phyloP scores from a whole-genome alignment of 306 rosid species.

The Cucurbita argyrosperma region DNA sequence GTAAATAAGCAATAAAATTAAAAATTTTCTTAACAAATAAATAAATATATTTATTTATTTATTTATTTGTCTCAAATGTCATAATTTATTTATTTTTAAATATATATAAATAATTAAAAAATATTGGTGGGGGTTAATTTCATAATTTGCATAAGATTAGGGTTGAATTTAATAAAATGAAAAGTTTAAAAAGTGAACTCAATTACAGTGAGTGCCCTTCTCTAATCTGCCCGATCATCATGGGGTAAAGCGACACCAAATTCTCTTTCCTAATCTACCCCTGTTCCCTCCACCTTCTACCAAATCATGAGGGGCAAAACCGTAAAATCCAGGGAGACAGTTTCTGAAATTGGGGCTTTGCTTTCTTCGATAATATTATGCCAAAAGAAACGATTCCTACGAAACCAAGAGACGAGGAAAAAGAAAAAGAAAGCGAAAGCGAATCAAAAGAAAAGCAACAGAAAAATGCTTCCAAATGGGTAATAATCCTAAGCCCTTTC shows the following conservation, averaged over 20 bases:
- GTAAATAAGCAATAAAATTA: no score
- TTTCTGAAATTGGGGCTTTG: background rate
- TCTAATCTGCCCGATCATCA: background rate
- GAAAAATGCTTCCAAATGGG: background rate
- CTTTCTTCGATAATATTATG: background rate
- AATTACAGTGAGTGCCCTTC: background rate
- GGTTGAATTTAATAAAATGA: background rate
- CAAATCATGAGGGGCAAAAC: background rate
- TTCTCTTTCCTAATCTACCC: background rate
- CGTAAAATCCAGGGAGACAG: background rate
- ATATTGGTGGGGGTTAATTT: no score
- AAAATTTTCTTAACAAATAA: no score
- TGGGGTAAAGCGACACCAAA: background rate
- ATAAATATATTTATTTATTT: no score
- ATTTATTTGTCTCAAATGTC: no score
- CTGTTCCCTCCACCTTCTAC: background rate
- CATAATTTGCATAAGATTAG: no score
- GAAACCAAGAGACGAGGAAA: background rate
- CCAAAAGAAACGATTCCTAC: background rate
- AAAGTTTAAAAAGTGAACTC: background rate
- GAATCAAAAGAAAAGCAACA: background rate
- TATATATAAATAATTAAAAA: no score
- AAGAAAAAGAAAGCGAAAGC: background rate
- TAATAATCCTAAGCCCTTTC: background rate
- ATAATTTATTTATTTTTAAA: no score